Base-by-base conservation (phyloP, 2,329 filamentous ascomycete genomes). In the Stromatinia cepivora region DNA sequence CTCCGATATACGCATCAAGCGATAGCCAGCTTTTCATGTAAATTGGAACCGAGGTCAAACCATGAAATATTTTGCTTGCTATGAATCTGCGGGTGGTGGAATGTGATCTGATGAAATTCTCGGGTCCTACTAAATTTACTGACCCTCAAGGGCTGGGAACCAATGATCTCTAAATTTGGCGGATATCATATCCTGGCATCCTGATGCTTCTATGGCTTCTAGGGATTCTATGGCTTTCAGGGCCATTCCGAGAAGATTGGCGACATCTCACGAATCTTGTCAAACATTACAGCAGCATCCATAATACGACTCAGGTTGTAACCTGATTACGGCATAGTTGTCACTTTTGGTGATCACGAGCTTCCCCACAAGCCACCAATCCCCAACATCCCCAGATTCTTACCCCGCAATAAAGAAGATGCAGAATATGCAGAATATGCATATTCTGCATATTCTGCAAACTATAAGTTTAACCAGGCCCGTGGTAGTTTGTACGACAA, bases 241-340 rank as follows among this genome's bases (percentile, higher is more conserved):
- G 31, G 42, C 54, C 28, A 22, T 39, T 42, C 31, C 20, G 53
- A 53, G 61, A 63, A 63, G 65, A 67, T 67, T 67, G 54, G 65
- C 65, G 65, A 67, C 56, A 67, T 67, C 45, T 67, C 65, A 67
- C 65, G 56, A 67, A 67, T 67, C 65, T 67, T 67, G 65, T 67
- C 65, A 22, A 53, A 67, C 65, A 45, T 50, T 61, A 39, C 34
- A 50, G 57, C 56, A 20, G 53, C 57, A 61, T 39, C 34, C 22
- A 62, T 34, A 17, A 22, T 62, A 34, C 7, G 42, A 50, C 42
- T 42, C 11, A 48, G 46, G 7, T 31, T 62, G 45, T 20, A 42
- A 61, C 25, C 45, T 20, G 25, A 61, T 67, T 61, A 62, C 45
- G 54, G 56, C 65, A 67, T 42, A 50, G 31, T 31, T 50, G 65